phyloP scores from a whole-genome alignment of 2,329 filamentous ascomycete genomes.

The Meredithiella fracta region DNA sequence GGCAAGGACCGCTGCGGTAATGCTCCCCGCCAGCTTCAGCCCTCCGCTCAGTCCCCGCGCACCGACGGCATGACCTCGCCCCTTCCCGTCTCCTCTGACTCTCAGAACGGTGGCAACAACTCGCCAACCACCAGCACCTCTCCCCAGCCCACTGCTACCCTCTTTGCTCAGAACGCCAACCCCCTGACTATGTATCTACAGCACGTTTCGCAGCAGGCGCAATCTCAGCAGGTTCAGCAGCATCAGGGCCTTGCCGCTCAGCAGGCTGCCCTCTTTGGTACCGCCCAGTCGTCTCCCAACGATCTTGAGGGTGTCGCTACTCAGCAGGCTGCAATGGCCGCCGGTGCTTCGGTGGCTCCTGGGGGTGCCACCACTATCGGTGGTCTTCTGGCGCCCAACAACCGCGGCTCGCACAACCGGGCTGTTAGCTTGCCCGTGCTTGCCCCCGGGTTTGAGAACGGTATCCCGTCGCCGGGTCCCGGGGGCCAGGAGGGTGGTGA shows the following conservation, averaged over 20 bases:
- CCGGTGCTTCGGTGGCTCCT: constrained; percentile 49
- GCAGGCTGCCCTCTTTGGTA: constrained; percentile 67
- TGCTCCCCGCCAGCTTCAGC: constrained; percentile 71
- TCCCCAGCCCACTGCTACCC: constrained; percentile 49
- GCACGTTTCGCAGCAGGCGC: constrained; percentile 58
- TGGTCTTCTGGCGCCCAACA: constrained; percentile 56
- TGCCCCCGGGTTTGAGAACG: constrained; percentile 46
- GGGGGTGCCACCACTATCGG: constrained; percentile 57
- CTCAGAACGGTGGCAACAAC: constrained; percentile 27
- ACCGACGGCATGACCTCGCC: constrained; percentile 44
- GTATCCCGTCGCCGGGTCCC: constrained; percentile 30
- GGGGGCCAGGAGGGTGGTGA: constrained; percentile 28
- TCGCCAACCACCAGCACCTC: constrained; percentile 37
- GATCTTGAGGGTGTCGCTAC: constrained; percentile 42
- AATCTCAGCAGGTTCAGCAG: constrained; percentile 60
- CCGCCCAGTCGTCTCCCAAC: constrained; percentile 43
- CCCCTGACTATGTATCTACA: constrained; percentile 86
- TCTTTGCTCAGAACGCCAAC: constrained; percentile 73
- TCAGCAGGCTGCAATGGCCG: constrained; percentile 46
- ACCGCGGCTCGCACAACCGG: constrained; percentile 50
- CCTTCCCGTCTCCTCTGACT: constrained; percentile 27
- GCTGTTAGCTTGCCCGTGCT: constrained; percentile 75
- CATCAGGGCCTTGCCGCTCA: constrained; percentile 56
- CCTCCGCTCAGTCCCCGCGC: constrained; percentile 48
- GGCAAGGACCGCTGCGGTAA: constrained; percentile 98